phyloP scores from a whole-genome alignment of 2,329 filamentous ascomycete species.

The Ambrosiella beaveri region DNA sequence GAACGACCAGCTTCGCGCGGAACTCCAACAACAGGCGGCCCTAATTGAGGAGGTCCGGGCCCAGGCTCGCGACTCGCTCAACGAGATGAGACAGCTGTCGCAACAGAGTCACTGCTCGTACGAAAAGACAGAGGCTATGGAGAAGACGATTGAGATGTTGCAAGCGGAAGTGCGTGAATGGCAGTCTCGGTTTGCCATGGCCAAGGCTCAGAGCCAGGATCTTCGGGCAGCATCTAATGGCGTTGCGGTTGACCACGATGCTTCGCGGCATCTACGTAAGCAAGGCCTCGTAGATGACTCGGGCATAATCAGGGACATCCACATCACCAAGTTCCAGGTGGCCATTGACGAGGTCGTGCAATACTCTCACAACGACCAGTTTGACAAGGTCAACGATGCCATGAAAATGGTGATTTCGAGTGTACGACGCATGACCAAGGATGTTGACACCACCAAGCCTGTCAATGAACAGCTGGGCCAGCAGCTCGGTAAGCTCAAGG shows the following conservation, averaged over 20 bases:
- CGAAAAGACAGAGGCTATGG: conserved; percentile 66
- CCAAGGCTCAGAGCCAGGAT: conserved; percentile 72
- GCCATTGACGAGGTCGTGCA: conserved; percentile 80
- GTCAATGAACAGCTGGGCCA: conserved; percentile 37
- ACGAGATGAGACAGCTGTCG: conserved; percentile 78
- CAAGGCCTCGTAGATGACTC: conserved; percentile 50
- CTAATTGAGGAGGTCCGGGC: conserved; percentile 73
- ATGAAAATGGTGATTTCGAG: conserved; percentile 76
- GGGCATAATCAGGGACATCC: conserved; percentile 74
- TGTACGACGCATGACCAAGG: conserved; percentile 70
- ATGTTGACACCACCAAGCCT: conserved; percentile 45
- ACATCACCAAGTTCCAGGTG: conserved; percentile 90
- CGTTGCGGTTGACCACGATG: conserved; percentile 50
- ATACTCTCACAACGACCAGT: conserved; percentile 54
- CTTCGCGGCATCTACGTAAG: conserved; percentile 47
- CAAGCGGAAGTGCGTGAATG: conserved; percentile 76
- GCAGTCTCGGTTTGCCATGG: conserved; percentile 74
- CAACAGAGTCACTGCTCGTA: conserved; percentile 61
- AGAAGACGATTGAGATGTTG: conserved; percentile 55
- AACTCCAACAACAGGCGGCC: conserved; percentile 56
- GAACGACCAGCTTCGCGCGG: conserved; percentile 49
- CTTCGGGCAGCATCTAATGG: conserved; percentile 68
- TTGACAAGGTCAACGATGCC: conserved; percentile 59
- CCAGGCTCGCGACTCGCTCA: conserved; percentile 67
- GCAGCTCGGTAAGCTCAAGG: conserved; percentile 54